Base-by-base conservation (phyloP, 139 green algal genomes). In the Chlorella sp. region DNA sequence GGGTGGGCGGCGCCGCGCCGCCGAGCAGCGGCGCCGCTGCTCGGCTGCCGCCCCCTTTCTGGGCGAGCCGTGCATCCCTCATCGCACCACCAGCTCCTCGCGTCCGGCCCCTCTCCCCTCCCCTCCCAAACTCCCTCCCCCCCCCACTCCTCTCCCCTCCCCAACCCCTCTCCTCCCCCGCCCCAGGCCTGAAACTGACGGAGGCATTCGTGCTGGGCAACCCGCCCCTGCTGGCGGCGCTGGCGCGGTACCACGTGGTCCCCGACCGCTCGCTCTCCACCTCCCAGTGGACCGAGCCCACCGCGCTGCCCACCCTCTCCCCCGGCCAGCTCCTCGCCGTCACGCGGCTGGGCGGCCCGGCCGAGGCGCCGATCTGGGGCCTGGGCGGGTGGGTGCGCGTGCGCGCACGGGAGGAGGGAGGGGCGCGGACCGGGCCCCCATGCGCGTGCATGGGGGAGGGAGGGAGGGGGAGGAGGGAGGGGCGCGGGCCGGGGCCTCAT, bases 151-250 rank as follows among this genome's bases (percentile, higher is more conserved):
- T 38, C 14, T 63, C 55, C 29, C 9, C 29, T n/a, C 9, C 21
- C 12, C 59, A 17, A 25, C 6, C 7, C 59, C 42, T 15, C 8
- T 15, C 59, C 31, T 41, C 14, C 46, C 31, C 29, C 42, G 8
- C 55, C 42, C 40, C 65, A 72, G 65, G 65, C 43, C 59, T 72
- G 15, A 48, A 42, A 23, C n/a, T 72, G 5, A 60, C 42, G 33
- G 21, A 41, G 31, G 65, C 41, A 11, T 3, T 29, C n/a, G 43
- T 72, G 1, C n/a, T 31, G n/a, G 29, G 33, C 2, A 43, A 72
- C 43, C 27, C 19, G 14, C n/a, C 59, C n/a, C 65, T 72, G 43
- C 65, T 72, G 42, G 21, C 38, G 46, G 43, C 43, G 8, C 2
- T 72, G n/a, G n/a, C 59, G 29, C 12, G 41, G n/a, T 72, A 60